phyloP scores from a whole-genome alignment of 345 rosid genomes.

The Rubroshorea leprosula region DNA sequence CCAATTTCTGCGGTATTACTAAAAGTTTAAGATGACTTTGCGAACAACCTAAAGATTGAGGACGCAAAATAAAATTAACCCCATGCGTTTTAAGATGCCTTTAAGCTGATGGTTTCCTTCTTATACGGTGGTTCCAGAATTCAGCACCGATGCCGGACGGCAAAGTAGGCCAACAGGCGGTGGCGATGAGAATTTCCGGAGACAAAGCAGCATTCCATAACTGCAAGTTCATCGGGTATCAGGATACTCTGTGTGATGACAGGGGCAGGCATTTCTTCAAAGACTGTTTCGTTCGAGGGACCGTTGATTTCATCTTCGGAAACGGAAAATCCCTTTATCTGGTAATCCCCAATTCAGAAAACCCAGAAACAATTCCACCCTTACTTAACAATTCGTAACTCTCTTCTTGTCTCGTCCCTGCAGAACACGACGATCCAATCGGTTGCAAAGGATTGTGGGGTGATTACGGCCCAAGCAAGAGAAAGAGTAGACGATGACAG shows the following conservation, averaged over 20 bases:
- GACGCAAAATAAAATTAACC: too few relatives aligned
- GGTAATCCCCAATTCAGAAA: neutral
- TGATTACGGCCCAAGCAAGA: constrained; percentile 4
- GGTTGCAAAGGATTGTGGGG: neutral
- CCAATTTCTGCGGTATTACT: too few relatives aligned
- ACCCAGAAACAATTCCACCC: too few relatives aligned
- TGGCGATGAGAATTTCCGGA: constrained; percentile 37
- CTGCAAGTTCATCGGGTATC: constrained; percentile 39
- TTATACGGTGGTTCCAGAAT: constrained; percentile 14
- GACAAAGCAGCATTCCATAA: constrained; percentile 44
- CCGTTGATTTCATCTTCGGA: constrained; percentile 78
- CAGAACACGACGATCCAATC: neutral
- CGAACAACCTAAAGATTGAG: too few relatives aligned
- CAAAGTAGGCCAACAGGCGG: constrained; percentile 33
- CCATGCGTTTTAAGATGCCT: too few relatives aligned
- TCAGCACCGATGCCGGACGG: constrained; percentile 40
- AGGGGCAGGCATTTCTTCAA: constrained; percentile 56
- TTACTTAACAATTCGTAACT: too few relatives aligned
- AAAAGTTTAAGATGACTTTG: too few relatives aligned
- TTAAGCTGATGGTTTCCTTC: neutral
- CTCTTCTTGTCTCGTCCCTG: neutral
- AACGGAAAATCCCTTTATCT: constrained; percentile 45
- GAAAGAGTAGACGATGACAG: neutral
- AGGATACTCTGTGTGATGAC: constrained; percentile 53
- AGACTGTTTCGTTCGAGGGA: constrained; percentile 70